A percentile compares a stretch with the other conserved stretches of the same genome.
Conservation (phyloP, 768 basidiomycete species). For the Suillus decipiens region DNA sequence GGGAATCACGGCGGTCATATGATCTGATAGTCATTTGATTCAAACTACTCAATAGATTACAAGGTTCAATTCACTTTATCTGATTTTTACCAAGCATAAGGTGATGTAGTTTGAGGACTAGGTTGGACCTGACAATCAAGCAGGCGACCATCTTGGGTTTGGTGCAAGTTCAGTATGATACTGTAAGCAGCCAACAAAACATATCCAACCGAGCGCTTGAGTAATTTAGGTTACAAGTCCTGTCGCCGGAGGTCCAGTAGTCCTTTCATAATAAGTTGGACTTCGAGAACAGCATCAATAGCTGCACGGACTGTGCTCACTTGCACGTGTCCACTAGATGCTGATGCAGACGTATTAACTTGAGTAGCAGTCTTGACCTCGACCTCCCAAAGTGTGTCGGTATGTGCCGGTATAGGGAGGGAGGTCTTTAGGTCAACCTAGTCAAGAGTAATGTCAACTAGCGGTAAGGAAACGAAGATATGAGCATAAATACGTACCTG, state of each 20-base stretch:
- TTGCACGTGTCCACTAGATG: constrained; percentile 39
- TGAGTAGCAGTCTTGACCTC: constrained; percentile 84
- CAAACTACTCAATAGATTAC: neutral
- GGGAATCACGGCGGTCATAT: neutral
- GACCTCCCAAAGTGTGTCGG: constrained; percentile 84
- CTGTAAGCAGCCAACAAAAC: neutral
- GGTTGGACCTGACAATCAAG: neutral
- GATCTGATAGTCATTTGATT: neutral
- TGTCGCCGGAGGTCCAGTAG: constrained; percentile 75
- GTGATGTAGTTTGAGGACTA: neutral
- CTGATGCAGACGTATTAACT: constrained; percentile 59
- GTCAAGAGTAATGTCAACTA: constrained; percentile 1
- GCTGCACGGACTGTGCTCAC: constrained; percentile 70
- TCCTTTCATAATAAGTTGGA: constrained; percentile 84
- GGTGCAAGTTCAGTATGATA: neutral
- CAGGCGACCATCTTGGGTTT: neutral
- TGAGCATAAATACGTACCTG: constrained; percentile 45
- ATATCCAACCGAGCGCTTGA: constrained; percentile 8
- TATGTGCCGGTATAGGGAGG: constrained; percentile 73
- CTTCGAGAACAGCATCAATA: constrained; percentile 76
- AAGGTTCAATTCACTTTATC: neutral
- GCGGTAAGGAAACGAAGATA: neutral
- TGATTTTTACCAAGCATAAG: neutral
- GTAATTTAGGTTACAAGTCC: constrained; percentile 48
- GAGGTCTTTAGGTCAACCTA: constrained; percentile 78